A percentile compares a stretch with the other conserved stretches of the same genome.
These are phyloP conservation scores for Mucor mucedo DNA, from an alignment of 371 early-diverging fungal species.

Conservation along the genomic window DNA sequence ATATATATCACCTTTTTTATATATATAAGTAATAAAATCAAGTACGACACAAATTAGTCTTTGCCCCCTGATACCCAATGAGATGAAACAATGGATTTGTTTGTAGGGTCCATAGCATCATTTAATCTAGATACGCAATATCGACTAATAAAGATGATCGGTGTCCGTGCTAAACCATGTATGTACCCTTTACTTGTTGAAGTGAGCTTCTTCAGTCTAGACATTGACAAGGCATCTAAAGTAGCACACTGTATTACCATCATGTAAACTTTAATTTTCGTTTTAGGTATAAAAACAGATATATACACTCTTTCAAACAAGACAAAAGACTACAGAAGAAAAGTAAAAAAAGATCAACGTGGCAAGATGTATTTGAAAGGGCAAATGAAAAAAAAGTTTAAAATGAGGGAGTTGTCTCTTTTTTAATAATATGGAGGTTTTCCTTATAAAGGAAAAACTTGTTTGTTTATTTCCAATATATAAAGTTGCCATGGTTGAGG, in stretches of 20 bases:
- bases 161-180: too few relatives aligned
- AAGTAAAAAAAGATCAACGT: background rate
- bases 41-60: conserved; percentile 2
- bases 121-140: too few relatives aligned
- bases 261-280: background rate
- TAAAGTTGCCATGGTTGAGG: conserved; percentile 17
- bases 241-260: background rate
- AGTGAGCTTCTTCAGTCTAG: too few relatives aligned
- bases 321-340: too few relatives aligned
- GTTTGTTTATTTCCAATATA: conserved; percentile 17
- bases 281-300: background rate
- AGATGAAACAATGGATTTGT: too few relatives aligned
- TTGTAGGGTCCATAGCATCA: too few relatives aligned
- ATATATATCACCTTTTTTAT: background rate
- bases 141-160: too few relatives aligned
- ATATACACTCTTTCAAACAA: background rate
- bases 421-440: background rate
- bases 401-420: background rate
- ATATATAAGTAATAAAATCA: background rate
- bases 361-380: background rate
- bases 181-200: too few relatives aligned
- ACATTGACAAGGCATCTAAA: background rate
- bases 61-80: too few relatives aligned
- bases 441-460: conserved; percentile 11
- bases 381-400: background rate